phyloP scores from a whole-genome alignment of 1,284 basidiomycete genomes.

The Boletus coffeatus region DNA sequence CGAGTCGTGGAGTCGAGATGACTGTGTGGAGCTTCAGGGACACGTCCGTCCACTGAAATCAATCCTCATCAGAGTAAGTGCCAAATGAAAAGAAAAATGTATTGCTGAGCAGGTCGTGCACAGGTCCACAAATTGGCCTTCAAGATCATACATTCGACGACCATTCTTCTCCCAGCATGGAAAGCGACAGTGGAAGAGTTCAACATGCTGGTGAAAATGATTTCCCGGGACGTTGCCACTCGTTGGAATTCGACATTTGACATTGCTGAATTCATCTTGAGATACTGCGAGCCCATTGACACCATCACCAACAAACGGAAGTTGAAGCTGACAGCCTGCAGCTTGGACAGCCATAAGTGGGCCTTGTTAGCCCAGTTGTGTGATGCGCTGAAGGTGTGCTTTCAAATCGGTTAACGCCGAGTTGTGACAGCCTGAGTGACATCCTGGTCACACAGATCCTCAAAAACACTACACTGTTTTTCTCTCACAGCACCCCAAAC shows the following conservation, averaged over 20 bases:
- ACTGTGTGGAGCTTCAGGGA: background rate
- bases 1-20: background rate
- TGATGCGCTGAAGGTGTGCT: background rate
- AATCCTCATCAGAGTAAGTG: background rate
- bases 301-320: background rate
- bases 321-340: background rate
- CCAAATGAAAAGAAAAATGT: background rate
- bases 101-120: background rate
- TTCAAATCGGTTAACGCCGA: background rate
- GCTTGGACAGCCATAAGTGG: background rate
- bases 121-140: background rate
- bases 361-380: background rate
- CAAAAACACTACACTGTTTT: background rate
- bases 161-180: too few species aligned
- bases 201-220: background rate
- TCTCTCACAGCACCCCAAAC: background rate
- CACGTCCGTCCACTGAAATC: background rate
- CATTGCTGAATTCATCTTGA: background rate
- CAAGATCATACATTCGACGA: too few species aligned
- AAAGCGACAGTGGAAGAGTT: background rate
- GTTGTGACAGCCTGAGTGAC: background rate
- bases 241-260: background rate
- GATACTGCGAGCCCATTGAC: background rate
- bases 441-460: background rate
- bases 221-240: background rate